phyloP scores from a whole-genome alignment of 83 land plant species.

The Larix sibirica region DNA sequence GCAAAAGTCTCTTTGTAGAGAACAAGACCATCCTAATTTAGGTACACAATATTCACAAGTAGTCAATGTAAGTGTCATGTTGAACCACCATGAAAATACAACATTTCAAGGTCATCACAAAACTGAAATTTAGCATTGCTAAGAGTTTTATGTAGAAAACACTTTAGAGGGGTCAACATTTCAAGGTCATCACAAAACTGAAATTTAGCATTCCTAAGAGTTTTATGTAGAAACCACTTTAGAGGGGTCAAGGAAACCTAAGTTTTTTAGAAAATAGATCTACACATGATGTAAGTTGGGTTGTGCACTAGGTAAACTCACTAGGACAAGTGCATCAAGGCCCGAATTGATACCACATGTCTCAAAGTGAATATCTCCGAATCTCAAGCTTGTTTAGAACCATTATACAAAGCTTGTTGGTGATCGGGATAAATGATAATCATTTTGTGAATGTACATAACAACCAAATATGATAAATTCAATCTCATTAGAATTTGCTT shows the following conservation, averaged over 20 bases:
- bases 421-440: background rate
- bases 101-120: background rate
- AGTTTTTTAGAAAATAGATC: background rate
- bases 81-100: background rate
- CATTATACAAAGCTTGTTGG: background rate
- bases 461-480: background rate
- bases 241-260: background rate
- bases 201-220: background rate
- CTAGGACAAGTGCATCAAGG: slow-evolving; percentile 96
- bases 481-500: slow-evolving; percentile 20
- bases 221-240: background rate
- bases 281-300: slow-evolving; percentile 90
- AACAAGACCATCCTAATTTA: background rate
- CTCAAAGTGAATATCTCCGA: slow-evolving; percentile 74
- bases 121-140: background rate
- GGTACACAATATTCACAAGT: background rate
- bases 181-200: background rate
- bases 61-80: background rate
- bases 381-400: slow-evolving; percentile 58
- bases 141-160: background rate
- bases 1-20: slow-evolving; percentile 72
- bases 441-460: background rate
- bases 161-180: background rate
- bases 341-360: slow-evolving; percentile 87
- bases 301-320: slow-evolving; percentile 62